These are phyloP conservation scores for Cercospora janseana DNA, from an alignment of 2,329 filamentous ascomycete species.

Conservation along the genomic window DNA sequence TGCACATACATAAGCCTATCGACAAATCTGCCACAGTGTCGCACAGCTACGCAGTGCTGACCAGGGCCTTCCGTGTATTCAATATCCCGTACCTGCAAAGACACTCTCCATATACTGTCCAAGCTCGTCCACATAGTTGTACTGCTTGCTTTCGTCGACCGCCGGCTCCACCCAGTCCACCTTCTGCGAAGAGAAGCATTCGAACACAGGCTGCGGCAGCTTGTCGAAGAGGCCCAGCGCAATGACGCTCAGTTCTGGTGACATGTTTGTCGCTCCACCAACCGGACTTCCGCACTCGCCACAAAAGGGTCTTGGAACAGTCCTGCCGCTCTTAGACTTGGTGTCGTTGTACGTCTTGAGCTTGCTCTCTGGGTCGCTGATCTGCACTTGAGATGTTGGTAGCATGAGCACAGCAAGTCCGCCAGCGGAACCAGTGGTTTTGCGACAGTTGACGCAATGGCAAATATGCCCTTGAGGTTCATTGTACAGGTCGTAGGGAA, in stretches of 20 bases:
- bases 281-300: conserved; percentile 22
- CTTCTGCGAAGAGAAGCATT: conserved; percentile 10
- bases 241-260: conserved; percentile 16
- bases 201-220: conserved; percentile 22
- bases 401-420: conserved; percentile 13
- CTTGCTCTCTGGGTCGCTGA: conserved; percentile 18
- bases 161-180: conserved; percentile 1
- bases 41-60: background rate
- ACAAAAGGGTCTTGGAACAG: conserved; percentile 22
- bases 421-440: conserved; percentile 39
- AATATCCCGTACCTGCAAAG: conserved; percentile 1
- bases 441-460: conserved; percentile 49
- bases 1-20: background rate
- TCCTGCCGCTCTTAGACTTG: conserved; percentile 19
- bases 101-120: conserved; percentile 5
- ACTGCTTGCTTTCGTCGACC: background rate
- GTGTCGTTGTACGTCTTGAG: conserved; percentile 22
- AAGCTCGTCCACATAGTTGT: conserved; percentile 2
- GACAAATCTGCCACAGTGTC: too few species aligned
- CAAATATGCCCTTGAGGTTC: conserved; percentile 45
- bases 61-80: background rate
- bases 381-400: conserved; percentile 14
- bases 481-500: conserved; percentile 44
- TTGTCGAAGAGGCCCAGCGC: conserved; percentile 22
- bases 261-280: conserved; percentile 5